Base-by-base conservation (phyloP, 352 stramenopile genomes). In the Phytophthora pisi region DNA sequence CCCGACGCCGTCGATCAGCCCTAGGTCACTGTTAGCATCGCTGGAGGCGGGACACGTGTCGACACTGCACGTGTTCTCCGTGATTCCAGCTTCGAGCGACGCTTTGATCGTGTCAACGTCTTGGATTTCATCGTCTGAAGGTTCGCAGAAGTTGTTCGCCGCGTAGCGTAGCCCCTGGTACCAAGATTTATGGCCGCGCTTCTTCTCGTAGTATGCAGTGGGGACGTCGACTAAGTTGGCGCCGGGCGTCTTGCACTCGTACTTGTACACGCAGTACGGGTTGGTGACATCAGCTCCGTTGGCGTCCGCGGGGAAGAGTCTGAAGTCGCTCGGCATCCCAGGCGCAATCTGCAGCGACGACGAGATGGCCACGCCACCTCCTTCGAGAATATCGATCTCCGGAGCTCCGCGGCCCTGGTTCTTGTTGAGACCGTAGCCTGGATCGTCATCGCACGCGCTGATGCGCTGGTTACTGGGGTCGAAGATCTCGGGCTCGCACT, bases 361-460 rank as follows among this genome's bases (percentile, higher is more conserved):
- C 16, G 91, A 98, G 68, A 97, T 93, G 4, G 81, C 77, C 13
- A 70, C 60, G 15, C 93, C 81, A 18, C 76, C 73, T 71, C 90
- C 85, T 95, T 97, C 94, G n/a, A 98, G 74, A 9, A 98, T 78
- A 72, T 98, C 93, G 72, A 98, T 98, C 64, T 98, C 95, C 2
- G 95, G 95, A 38, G 92, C 88, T 26, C 95, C 95, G 10, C 94
- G 78, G 5, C 94, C 94, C 43, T 83, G 64, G 11, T 86, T 81
- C 6, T 82, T 68, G 74, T 98, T 79, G 58, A 98, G 65, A 16
- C 93, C 93, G 73, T 88, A 98, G 58, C 97, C 93, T 46, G 96
- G 92, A 57, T 86, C 74, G 3, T 72, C 52, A 64, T 98, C 91
- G 61, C 95, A 98, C 1, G 86, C 95, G n/a, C 68, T 84, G 40